Evolutionary conservation across 768 basidiomycete species (phyloP).

Genomic region (Russula olivacea): DNA sequence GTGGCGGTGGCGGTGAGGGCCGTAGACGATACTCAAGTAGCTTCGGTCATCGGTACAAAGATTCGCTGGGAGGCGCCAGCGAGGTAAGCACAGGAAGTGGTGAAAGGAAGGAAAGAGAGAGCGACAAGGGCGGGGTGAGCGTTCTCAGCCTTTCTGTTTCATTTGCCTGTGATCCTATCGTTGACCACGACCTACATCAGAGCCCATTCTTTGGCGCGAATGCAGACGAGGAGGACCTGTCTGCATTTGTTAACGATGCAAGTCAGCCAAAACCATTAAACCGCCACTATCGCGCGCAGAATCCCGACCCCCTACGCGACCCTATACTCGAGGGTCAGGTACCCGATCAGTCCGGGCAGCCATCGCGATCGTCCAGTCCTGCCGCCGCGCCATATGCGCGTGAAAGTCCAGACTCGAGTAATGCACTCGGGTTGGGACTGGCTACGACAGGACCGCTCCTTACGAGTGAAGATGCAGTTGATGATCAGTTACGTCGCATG

Average conservation of each 20-base stretch:
- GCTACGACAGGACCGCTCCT: constrained; percentile 46
- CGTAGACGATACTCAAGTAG: constrained; percentile 72
- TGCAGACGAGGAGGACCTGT: constrained; percentile 73
- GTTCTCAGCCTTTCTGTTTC: background rate
- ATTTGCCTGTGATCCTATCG: constrained; percentile 9
- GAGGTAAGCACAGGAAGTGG: constrained; percentile 39
- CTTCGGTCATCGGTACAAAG: constrained; percentile 64
- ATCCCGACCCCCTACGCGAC: constrained; percentile 21
- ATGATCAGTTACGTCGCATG: constrained; percentile 58
- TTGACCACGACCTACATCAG: constrained; percentile 24
- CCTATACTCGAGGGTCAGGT: constrained; percentile 4
- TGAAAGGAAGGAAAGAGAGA: constrained; percentile 27
- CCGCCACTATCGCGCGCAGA: constrained; percentile 26
- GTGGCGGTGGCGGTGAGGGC: constrained; percentile 22
- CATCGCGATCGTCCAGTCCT: constrained; percentile 12
- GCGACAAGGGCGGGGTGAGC: constrained; percentile 26
- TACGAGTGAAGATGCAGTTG: constrained; percentile 61
- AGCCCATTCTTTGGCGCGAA: constrained; percentile 42
- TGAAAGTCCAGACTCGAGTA: constrained; percentile 25
- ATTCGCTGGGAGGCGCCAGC: constrained; percentile 35
- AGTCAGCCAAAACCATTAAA: constrained; percentile 60
- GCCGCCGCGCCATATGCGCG: constrained; percentile 6
- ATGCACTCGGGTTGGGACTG: constrained; percentile 28
- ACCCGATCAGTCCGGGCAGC: constrained; percentile 3
- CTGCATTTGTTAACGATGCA: constrained; percentile 71